Conservation (phyloP, 1,284 basidiomycete species). For the Ceratobasidium sp. region DNA sequence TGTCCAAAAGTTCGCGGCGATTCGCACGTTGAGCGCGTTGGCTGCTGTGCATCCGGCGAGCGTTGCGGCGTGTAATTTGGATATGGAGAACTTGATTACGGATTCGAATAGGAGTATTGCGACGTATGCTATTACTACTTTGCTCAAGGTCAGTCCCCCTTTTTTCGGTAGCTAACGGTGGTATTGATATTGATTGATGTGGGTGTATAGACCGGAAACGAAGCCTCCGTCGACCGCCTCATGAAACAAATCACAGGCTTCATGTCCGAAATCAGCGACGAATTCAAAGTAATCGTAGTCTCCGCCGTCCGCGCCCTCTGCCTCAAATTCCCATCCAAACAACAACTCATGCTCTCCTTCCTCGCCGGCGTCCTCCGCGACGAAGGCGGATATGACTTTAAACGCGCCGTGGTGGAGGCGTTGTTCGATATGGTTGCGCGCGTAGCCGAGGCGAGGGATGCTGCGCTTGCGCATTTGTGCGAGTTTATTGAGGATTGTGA, state of each 20-base stretch:
- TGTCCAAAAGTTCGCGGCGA: slow-evolving; percentile 97
- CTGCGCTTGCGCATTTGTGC: slow-evolving; percentile 97
- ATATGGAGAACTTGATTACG: slow-evolving; percentile 97
- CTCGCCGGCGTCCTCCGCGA: slow-evolving; percentile 93
- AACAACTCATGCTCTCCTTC: slow-evolving; percentile 95
- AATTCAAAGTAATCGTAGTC: slow-evolving; percentile 99
- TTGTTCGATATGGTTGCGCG: slow-evolving; percentile 99
- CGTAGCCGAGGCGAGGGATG: slow-evolving; percentile 95
- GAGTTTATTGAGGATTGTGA: slow-evolving; percentile 99
- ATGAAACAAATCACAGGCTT: slow-evolving; percentile 99
- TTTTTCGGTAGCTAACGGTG: slow-evolving; percentile 45
- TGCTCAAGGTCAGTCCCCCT: slow-evolving; percentile 81
- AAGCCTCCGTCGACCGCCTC: slow-evolving; percentile 97
- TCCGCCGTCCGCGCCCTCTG: slow-evolving; percentile 98
- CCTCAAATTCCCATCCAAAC: slow-evolving; percentile 98
- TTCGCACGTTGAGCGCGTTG: slow-evolving; percentile 92
- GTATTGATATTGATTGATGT: too few species aligned
- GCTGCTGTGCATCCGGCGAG: slow-evolving; percentile 86
- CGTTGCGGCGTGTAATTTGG: slow-evolving; percentile 95
- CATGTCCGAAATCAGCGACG: slow-evolving; percentile 99
- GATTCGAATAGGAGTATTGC: slow-evolving; percentile 97
- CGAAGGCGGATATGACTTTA: slow-evolving; percentile 99
- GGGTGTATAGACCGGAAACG: slow-evolving; percentile 86
- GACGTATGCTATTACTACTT: slow-evolving; percentile 98
- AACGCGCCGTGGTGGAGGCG: slow-evolving; percentile 98